Evolutionary conservation across 2,329 filamentous ascomycete genomes (phyloP).

Genomic region (Diaporthe vaccinii): DNA sequence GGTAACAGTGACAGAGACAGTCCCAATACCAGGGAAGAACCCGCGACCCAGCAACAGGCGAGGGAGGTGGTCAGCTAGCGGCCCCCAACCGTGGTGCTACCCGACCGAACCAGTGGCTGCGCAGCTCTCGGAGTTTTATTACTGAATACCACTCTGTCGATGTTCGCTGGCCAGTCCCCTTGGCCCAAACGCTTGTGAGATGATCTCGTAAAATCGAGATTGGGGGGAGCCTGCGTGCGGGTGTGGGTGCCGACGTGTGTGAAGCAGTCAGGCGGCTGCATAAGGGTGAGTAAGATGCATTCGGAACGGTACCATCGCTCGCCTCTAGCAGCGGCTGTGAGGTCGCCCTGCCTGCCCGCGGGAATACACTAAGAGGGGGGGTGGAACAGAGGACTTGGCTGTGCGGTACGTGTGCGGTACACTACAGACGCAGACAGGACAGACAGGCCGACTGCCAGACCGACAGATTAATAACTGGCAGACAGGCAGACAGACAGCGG

Average conservation of each 20-base stretch:
- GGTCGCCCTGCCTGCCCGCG: slow-evolving; percentile 16
- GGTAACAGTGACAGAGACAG: slow-evolving; percentile 4
- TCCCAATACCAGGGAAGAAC: slow-evolving; percentile 2
- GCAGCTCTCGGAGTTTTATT: slow-evolving; percentile 30
- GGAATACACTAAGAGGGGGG: not conserved
- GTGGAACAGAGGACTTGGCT: slow-evolving; percentile 21
- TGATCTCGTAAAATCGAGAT: slow-evolving; percentile 29
- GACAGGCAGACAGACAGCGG: not conserved
- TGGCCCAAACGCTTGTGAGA: slow-evolving; percentile 25
- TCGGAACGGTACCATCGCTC: slow-evolving; percentile 23
- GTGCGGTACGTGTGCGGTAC: not conserved
- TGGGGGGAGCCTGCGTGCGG: slow-evolving; percentile 9
- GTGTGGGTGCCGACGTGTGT: not conserved
- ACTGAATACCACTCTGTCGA: slow-evolving; percentile 20
- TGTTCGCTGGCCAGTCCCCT: slow-evolving; percentile 13
- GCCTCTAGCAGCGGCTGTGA: slow-evolving; percentile 16
- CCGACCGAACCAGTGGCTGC: slow-evolving; percentile 31
- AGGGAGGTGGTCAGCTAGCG: slow-evolving; percentile 15
- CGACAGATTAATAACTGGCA: not conserved
- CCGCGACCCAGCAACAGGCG: not conserved
- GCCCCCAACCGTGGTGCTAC: slow-evolving; percentile 27
- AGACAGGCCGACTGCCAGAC: not conserved
- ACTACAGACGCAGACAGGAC: not conserved
- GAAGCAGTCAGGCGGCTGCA: slow-evolving; percentile 29
- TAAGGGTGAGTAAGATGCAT: slow-evolving; percentile 24